Base-by-base conservation (phyloP, 345 rosid genomes). In the Aquilaria yunnanensis region DNA sequence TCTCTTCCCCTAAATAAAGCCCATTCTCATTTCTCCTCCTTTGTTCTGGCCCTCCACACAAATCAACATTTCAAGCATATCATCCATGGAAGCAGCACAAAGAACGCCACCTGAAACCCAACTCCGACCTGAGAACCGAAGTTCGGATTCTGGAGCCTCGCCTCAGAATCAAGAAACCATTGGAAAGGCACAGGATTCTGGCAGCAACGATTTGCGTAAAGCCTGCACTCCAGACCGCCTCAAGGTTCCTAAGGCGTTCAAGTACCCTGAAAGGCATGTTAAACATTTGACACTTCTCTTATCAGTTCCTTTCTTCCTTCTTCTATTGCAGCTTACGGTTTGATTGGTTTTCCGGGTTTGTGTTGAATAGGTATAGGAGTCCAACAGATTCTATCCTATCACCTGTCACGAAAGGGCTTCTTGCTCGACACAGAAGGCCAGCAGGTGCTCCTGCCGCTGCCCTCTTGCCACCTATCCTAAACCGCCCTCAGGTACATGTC, bases 381-480 rank as follows among this genome's bases (percentile, higher is more conserved):
- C 98, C 96, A 13, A 92, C 98, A 12, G 97, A 89, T 68, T 80
- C 86, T 46, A 85, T 92, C 83, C 73, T 92, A 73, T 92, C 97
- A 29, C 97, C 96, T 2, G 65, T 87, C 60, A 81, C 97, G 1
- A 83, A 81, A 79, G 96, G 90, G 61, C 74, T 92, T 67, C 88
- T 89, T 10, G 96, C 91, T 2, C 77, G 98, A 73, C 80, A 70
- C 79, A 77, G 85, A 72, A 87, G 77, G 71, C 74, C 72, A 10
- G 70, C 66, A 14, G 79, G 74, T 66, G 33, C 83, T 84, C 64
- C 72, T 10, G 70, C 67, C 13, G 79, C 72, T 64, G 70, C 72
- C 32, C 83, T 86, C 66, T 62, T 86, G 66, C 94, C 96, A 9
- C 92, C 96, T 5, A 81, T 77, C 58, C 69, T 78, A 30, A 80